Percentiles rank a stretch among this genome's conserved stretches.
Conservation (phyloP, 2,329 filamentous ascomycete species). For the Colletotrichum higginsianum region DNA sequence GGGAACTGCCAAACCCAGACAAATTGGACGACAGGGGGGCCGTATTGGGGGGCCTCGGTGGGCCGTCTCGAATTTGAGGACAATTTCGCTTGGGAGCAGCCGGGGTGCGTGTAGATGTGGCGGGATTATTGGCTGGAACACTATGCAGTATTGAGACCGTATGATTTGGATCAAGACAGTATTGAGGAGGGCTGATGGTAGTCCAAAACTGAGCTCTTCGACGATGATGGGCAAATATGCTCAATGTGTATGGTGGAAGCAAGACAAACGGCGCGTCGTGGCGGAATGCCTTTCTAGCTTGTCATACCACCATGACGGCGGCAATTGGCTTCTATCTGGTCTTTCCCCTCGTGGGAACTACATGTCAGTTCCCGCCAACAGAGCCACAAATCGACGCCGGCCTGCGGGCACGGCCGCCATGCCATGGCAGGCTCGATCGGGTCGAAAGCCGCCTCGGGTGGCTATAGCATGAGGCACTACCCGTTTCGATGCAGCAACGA, state of each 20-base stretch:
- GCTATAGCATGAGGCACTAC: constrained; percentile 19
- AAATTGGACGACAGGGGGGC: constrained; percentile 21
- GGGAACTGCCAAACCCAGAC: constrained; percentile 29
- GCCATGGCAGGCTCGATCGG: constrained; percentile 26
- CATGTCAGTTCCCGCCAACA: constrained; percentile 30
- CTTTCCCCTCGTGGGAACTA: constrained; percentile 27
- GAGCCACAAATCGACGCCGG: constrained; percentile 17
- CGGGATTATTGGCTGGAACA: constrained; percentile 29
- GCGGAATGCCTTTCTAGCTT: constrained; percentile 7
- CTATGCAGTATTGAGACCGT: constrained; percentile 26
- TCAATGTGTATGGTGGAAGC: constrained; percentile 7
- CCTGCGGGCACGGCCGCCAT: constrained; percentile 7
- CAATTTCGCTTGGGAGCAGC: constrained; percentile 40
- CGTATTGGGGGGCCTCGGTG: constrained; percentile 8
- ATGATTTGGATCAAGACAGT: constrained; percentile 19
- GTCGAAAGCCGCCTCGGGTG: constrained; percentile 5
- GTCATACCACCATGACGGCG: neutral
- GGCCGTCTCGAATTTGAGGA: constrained; percentile 23
- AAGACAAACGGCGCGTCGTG: constrained; percentile 2
- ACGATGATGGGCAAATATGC: constrained; percentile 18
- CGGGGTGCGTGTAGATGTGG: constrained; percentile 29
- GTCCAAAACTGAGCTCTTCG: constrained; percentile 18
- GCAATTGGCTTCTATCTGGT: constrained; percentile 39
- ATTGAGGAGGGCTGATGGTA: constrained; percentile 1
- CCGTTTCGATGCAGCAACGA: constrained; percentile 32